phyloP scores from a whole-genome alignment of 1,139 yeast genomes.

The Geotrichum bryndzae region DNA sequence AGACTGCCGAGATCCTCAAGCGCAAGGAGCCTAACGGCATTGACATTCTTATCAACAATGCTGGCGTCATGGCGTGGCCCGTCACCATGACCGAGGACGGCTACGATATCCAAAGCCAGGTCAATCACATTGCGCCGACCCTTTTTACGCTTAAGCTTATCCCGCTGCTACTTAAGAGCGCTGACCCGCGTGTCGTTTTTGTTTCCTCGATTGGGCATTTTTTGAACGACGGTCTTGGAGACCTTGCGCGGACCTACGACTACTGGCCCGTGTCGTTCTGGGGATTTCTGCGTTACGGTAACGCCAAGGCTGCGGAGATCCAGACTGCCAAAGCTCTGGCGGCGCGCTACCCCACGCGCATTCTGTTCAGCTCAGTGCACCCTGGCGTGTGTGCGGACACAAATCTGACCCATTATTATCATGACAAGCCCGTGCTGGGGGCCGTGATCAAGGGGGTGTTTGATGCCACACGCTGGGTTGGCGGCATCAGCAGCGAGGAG shows the following conservation, averaged over 20 bases:
- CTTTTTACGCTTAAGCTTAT: slow-evolving; percentile 58
- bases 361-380: slow-evolving; percentile 63
- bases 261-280: slow-evolving; percentile 50
- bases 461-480: slow-evolving; percentile 57
- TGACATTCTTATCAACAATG: slow-evolving; percentile 67
- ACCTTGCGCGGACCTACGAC: slow-evolving; percentile 49
- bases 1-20: slow-evolving; percentile 48
- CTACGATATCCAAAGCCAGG: slow-evolving; percentile 75
- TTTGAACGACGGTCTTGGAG: slow-evolving; percentile 48
- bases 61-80: slow-evolving; percentile 79
- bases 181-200: slow-evolving; percentile 54
- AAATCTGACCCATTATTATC: slow-evolving; percentile 66
- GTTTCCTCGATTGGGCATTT: slow-evolving; percentile 68
- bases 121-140: slow-evolving; percentile 73
- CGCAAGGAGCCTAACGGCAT: slow-evolving; percentile 44
- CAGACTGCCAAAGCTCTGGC: slow-evolving; percentile 67
- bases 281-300: slow-evolving; percentile 74
- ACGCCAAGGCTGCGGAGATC: slow-evolving; percentile 75
- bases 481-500: slow-evolving; percentile 67
- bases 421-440: slow-evolving; percentile 71
- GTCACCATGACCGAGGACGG: slow-evolving; percentile 58
- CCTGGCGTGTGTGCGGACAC: slow-evolving; percentile 86
- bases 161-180: slow-evolving; percentile 43
- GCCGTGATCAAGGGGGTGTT: slow-evolving; percentile 62
- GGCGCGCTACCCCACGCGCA: slow-evolving; percentile 54